Conservation (phyloP, 352 stramenopile genomes). For the Phytophthora sp. region DNA sequence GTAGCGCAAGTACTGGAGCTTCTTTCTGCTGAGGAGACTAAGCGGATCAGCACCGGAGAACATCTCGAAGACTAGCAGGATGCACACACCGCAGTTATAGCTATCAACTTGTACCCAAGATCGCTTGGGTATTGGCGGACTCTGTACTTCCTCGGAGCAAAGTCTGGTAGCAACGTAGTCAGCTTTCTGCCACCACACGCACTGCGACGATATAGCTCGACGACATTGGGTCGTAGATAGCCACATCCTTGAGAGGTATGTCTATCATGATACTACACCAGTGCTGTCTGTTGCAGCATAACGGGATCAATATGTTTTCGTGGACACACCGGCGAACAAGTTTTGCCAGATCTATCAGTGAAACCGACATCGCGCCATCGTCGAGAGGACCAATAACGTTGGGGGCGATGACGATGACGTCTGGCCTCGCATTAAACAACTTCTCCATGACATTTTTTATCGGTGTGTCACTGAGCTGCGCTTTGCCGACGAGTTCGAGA, state of each 20-base stretch:
- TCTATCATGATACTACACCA: constrained; percentile 9
- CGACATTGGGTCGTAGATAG: background rate
- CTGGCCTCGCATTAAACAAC: background rate
- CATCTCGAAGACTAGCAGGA: background rate
- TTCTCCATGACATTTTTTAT: constrained; percentile 1
- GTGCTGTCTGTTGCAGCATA: background rate
- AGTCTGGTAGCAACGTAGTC: background rate
- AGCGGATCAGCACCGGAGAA: background rate
- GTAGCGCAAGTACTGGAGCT: background rate
- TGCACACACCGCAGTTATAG: constrained; percentile 1
- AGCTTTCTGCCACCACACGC: background rate
- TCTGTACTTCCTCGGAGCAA: constrained; percentile 1
- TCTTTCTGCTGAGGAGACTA: background rate
- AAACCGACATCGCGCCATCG: background rate
- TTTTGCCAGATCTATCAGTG: background rate
- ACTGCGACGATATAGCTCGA: background rate
- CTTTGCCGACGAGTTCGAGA: constrained; percentile 8
- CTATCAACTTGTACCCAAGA: background rate
- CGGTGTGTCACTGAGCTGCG: background rate
- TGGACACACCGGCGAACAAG: background rate
- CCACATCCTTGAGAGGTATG: background rate
- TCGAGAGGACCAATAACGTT: background rate
- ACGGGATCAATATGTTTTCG: background rate
- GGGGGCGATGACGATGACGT: background rate
- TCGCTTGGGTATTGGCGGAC: background rate